Conservation (phyloP, 352 stramenopile species). For the Paralagenidium karlingii region DNA sequence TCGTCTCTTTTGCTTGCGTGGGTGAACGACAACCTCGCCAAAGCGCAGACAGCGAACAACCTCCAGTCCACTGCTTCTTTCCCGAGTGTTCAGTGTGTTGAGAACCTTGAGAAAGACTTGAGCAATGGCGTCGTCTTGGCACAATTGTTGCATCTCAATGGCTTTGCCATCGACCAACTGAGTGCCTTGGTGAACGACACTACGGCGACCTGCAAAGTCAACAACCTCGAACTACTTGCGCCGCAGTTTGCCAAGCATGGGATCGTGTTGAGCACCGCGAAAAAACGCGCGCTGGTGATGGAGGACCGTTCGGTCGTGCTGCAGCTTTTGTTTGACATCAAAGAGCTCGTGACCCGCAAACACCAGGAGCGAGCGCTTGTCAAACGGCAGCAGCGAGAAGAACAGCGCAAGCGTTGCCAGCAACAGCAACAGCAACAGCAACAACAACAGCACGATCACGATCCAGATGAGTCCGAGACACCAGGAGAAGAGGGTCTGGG, state of each 20-base stretch:
- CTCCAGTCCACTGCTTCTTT: too few species aligned
- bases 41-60: too few species aligned
- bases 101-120: conserved; percentile 39
- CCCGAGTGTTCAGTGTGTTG: too few species aligned
- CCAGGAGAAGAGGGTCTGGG: background rate
- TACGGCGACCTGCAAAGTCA: conserved; percentile 22
- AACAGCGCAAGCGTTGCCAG: conserved; percentile 4
- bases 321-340: conserved; percentile 48
- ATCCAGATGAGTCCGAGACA: conserved; percentile 5
- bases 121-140: conserved; percentile 60
- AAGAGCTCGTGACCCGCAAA: conserved; percentile 22
- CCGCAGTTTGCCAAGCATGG: conserved; percentile 24
- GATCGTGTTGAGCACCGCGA: too few species aligned
- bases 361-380: background rate
- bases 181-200: conserved; percentile 17
- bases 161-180: too few species aligned
- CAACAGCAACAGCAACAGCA: background rate
- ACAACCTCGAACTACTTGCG: conserved; percentile 45
- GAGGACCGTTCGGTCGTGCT: conserved; percentile 35
- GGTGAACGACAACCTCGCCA: conserved; percentile 50
- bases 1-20: conserved; percentile 44
- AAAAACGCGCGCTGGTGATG: conserved; percentile 47
- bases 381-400: too few species aligned
- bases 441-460: conserved; percentile 6
- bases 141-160: conserved; percentile 34